Base-by-base conservation (phyloP, 306 rosid species). In the Canavalia gladiata region DNA sequence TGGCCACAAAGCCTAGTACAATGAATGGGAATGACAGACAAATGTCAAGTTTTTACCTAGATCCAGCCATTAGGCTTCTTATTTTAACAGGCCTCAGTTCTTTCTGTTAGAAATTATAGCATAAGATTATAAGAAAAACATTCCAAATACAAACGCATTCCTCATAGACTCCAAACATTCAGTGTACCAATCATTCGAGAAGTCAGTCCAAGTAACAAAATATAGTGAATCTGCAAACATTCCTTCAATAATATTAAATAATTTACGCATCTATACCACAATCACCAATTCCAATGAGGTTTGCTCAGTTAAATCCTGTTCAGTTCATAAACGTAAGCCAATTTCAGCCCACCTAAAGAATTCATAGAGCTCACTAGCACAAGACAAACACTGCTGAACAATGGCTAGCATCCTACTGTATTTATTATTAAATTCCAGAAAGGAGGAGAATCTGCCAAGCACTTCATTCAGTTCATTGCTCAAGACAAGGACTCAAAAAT, bases 211-310 rank as follows among this genome's bases (percentile, higher is more conserved):
- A 37, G 41, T 37, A 37, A 37, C 41, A 37, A 37, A 37, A 37
- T 37, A 37, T 37, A 37, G 41, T 37, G 41, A 37, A 37, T 37
- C 41, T 37, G 4, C 41, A 37, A 37, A 2, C 41, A 37, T 31
- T 30, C 66, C 39, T 31, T 59, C 25, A 67, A 28, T 37, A 37
- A 37, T 11, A 37, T 41, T 6, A 37, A 63, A 63, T 39, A 35
- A 18, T 37, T 39, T 65, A 65, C 13, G 49, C 4, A 65, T 65
- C 30, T 65, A 65, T 30, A 65, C 49, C 71, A 64, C 50, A 37
- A 64, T 37, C 33, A 64, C 50, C 70, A 13, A 12, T 31, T 47
- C 13, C 25, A 75, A 55, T 75, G 46, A 75, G 79, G 54, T 43
- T 70, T 43, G 47, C 30, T 75, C 42, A 57, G 68, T 47, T 31